A percentile compares a stretch with the other conserved stretches of the same genome.
Conservation (phyloP, 228 moss, liverwort and hornwort genomes). For the Sphagnum fallax region DNA sequence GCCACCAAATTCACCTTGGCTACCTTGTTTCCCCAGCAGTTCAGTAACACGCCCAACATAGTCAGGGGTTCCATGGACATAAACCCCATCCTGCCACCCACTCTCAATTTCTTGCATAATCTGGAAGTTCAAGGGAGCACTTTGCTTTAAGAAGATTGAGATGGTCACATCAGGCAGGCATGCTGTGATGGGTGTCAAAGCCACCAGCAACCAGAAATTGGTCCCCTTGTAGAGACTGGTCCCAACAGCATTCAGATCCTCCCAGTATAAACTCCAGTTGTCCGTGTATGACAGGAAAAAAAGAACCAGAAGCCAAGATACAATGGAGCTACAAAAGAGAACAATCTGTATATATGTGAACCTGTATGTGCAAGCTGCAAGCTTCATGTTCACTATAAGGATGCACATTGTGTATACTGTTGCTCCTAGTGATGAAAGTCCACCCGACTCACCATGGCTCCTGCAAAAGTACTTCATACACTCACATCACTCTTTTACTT, state of each 20-base stretch:
- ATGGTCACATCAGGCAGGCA: slow-evolving; percentile 36
- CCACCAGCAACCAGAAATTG: slow-evolving; percentile 60
- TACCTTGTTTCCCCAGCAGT: neutral
- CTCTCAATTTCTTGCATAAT: slow-evolving; percentile 70
- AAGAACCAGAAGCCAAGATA: slow-evolving; percentile 37
- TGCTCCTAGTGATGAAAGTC: slow-evolving; percentile 53
- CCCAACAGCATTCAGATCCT: slow-evolving; percentile 35
- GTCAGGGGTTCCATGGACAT: slow-evolving; percentile 3
- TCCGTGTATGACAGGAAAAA: slow-evolving; percentile 28
- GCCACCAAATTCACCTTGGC: neutral
- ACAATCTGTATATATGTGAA: slow-evolving; percentile 40
- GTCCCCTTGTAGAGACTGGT: slow-evolving; percentile 20
- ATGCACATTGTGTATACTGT: slow-evolving; percentile 42
- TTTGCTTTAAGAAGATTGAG: slow-evolving; percentile 30
- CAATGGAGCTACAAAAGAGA: slow-evolving; percentile 23
- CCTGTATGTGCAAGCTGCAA: slow-evolving; percentile 40
- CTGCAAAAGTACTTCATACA: slow-evolving; percentile 13
- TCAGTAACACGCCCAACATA: slow-evolving; percentile 10
- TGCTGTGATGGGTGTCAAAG: slow-evolving; percentile 44
- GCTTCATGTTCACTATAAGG: slow-evolving; percentile 64
- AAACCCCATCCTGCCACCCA: slow-evolving; percentile 49
- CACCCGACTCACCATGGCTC: slow-evolving; percentile 44
- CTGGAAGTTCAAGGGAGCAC: slow-evolving; percentile 44
- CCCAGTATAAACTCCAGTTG: slow-evolving; percentile 16
- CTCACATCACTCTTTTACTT: neutral